A percentile compares a stretch with the other conserved stretches of the same genome.
Conservation (phyloP, 129 eudicot genomes). For the Flaveria linearis region DNA sequence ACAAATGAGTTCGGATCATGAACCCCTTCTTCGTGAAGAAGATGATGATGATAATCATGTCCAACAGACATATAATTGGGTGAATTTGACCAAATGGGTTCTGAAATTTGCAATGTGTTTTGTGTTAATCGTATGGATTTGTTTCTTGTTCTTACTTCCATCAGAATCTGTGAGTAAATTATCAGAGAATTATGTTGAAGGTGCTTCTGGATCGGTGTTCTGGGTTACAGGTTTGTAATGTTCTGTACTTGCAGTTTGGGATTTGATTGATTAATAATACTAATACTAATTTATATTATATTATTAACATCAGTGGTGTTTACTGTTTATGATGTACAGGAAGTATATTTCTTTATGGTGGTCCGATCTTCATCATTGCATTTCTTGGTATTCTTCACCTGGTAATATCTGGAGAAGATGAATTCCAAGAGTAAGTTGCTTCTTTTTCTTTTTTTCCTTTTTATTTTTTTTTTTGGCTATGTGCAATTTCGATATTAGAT, state of each 20-base stretch:
- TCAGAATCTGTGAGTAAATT: constrained; percentile 30
- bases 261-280: background rate
- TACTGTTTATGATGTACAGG: constrained; percentile 43
- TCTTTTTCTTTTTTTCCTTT: background rate
- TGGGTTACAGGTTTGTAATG: constrained; percentile 61
- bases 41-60: constrained; percentile 25
- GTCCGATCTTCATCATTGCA: constrained; percentile 64
- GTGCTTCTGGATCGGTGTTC: constrained; percentile 46
- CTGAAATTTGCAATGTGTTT: constrained; percentile 60
- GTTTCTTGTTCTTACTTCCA: constrained; percentile 58
- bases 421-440: constrained; percentile 51
- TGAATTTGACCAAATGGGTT: constrained; percentile 51
- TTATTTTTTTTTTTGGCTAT: background rate
- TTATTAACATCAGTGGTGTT: background rate
- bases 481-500: background rate
- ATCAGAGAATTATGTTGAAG: constrained; percentile 30
- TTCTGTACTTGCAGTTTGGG: background rate
- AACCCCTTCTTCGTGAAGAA: constrained; percentile 47
- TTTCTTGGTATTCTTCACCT: constrained; percentile 61
- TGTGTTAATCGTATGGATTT: constrained; percentile 60
- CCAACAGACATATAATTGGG: constrained; percentile 34
- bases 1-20: constrained; percentile 46
- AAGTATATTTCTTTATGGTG: constrained; percentile 59
- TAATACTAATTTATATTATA: background rate
- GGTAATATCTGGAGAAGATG: constrained; percentile 57